These are phyloP conservation scores for Candida ficus DNA, from an alignment of 805 yeast species.

Conservation along the genomic window DNA sequence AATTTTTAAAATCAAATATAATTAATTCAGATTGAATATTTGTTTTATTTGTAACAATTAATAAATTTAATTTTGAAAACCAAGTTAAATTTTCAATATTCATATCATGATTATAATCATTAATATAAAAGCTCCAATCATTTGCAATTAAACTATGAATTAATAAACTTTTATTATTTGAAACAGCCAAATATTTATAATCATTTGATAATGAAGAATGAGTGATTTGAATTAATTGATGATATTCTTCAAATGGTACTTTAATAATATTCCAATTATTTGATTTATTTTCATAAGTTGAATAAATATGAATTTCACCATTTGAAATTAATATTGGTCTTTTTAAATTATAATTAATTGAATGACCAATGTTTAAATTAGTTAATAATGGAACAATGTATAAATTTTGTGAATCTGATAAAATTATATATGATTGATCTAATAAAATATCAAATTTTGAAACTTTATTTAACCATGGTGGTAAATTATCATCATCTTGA, in stretches of 20 bases:
- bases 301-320: constrained; percentile 21
- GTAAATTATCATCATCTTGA: neutral
- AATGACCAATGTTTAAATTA: neutral
- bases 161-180: constrained; percentile 17
- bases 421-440: constrained; percentile 7
- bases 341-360: constrained; percentile 22
- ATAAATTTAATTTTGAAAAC: constrained; percentile 15
- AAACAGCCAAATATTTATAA: constrained; percentile 21
- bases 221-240: constrained; percentile 16
- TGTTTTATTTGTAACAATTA: constrained; percentile 19
- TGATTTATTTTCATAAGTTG: constrained; percentile 19
- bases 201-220: constrained; percentile 21
- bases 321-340: constrained; percentile 21
- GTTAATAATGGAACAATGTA: constrained; percentile 5
- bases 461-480: constrained; percentile 5
- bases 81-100: constrained; percentile 17
- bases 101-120: constrained; percentile 22
- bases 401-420: constrained; percentile 3
- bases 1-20: constrained; percentile 21
- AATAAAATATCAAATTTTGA: neutral
- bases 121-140: constrained; percentile 25
- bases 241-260: constrained; percentile 19
- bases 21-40: constrained; percentile 18
- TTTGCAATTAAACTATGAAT: constrained; percentile 19
- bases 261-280: constrained; percentile 20